Base-by-base conservation (phyloP, 2,329 filamentous ascomycete genomes). In the Hypoxylon sp. region DNA sequence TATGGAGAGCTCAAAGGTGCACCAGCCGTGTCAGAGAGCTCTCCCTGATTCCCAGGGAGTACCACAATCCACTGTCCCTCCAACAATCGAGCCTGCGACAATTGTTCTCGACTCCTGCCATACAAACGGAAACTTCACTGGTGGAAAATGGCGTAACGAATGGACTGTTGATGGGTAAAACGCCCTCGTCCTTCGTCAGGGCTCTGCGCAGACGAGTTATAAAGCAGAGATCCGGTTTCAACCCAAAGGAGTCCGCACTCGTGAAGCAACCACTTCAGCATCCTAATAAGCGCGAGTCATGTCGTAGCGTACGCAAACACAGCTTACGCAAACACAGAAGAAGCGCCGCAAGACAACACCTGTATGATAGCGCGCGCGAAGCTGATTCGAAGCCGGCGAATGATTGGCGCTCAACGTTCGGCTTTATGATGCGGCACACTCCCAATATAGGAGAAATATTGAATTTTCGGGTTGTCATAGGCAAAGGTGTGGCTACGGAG, bases 1-100 rank as follows among this genome's bases (percentile, higher is more conserved):
- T 75, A 74, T 76, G 75, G 75, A 75, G 75, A 72, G 76, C 75
- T 69, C 74, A 63, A 66, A 52, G 67, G 68, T 70, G 65, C 71
- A 54, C 70, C 55, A 31, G 46, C 47, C 64, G 66, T 66, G 59
- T 67, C 59, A 67, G 68, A 63, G 69, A 69, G 73, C 72, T 77
- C 74, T 77, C 73, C 71, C 67, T 70, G 61, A 68, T 74, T 73
- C 71, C 70, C 71, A 76, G 72, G 75, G 72, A 70, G 69, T 62
- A 65, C 54, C 59, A 59, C 63, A 59, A 61, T 61, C 69, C 54
- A 65, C 54, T 55, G 19, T 58, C 39, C 19, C 44, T 62, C 52
- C 50, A 48, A 26, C 58, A 9, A 64, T 48, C 22, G 31, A 69
- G 48, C 24, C 44, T 52, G 44, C 69, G 46, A 69, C 68, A 64